Conservation (phyloP, 306 rosid species). For the Malus sylvestris region DNA sequence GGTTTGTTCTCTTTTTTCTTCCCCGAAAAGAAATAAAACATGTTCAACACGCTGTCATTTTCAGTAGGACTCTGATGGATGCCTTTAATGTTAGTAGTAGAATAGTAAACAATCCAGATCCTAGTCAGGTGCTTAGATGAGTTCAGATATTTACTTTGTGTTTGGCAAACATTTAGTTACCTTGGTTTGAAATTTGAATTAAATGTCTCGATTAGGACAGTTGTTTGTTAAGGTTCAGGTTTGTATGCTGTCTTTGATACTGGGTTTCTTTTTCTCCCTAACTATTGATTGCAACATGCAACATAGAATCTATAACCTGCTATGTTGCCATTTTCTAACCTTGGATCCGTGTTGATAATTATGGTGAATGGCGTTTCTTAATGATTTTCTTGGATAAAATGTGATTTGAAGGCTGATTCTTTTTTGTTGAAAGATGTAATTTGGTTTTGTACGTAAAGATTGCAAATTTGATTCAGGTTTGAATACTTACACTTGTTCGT, state of each 20-base stretch:
- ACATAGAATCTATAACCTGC: background rate
- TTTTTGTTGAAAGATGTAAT: no score
- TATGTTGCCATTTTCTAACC: no score
- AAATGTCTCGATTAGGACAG: background rate
- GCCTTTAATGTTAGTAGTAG: background rate
- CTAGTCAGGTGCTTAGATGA: background rate
- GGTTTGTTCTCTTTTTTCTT: background rate
- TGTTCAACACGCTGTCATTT: background rate
- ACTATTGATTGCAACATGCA: background rate
- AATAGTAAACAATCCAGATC: background rate
- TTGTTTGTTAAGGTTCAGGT: background rate
- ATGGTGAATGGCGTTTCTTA: no score
- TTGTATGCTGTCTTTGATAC: background rate
- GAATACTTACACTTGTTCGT: background rate
- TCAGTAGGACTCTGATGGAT: background rate
- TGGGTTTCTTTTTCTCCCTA: background rate
- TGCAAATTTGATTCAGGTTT: constrained; percentile 92
- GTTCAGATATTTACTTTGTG: background rate
- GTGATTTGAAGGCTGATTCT: no score
- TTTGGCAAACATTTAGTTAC: background rate
- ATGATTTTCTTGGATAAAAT: no score
- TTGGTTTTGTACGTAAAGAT: constrained; percentile 64
- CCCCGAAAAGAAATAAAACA: background rate
- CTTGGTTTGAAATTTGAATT: background rate
- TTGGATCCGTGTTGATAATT: no score